Evolutionary conservation across 371 early-diverging fungal genomes (phyloP).

Genomic region (Lichtheimia hyalospora): DNA sequence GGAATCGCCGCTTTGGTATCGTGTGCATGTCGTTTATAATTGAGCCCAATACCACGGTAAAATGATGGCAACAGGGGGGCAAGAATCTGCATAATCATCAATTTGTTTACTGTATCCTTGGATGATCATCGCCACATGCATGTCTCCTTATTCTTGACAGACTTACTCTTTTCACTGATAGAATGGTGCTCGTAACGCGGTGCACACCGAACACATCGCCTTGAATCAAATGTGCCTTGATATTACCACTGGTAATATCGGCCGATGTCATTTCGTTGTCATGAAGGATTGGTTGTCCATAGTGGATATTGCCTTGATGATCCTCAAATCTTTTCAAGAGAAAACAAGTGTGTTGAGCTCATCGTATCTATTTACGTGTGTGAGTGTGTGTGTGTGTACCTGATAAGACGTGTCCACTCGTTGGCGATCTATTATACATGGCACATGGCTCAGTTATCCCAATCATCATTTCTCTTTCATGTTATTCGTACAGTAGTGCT

Average conservation of each 20-base stretch:
- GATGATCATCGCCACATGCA: constrained; percentile 2
- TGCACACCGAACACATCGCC: constrained; percentile 40
- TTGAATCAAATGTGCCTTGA: constrained; percentile 45
- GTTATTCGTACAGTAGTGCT: not conserved
- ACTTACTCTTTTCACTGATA: constrained; percentile 39
- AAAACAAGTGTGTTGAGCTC: too few relatives aligned
- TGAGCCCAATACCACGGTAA: constrained; percentile 61
- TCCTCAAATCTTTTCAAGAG: constrained; percentile 37
- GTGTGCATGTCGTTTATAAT: constrained; percentile 57
- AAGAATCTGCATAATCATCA: constrained; percentile 24
- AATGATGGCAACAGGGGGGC: constrained; percentile 40
- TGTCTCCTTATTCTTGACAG: not conserved
- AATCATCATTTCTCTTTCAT: not conserved
- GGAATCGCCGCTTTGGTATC: constrained; percentile 52
- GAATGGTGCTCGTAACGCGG: constrained; percentile 32
- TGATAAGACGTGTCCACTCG: constrained; percentile 27
- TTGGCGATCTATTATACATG: constrained; percentile 9
- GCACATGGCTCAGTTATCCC: not conserved
- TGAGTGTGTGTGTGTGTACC: too few relatives aligned
- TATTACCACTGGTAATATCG: constrained; percentile 12
- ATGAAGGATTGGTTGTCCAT: constrained; percentile 41
- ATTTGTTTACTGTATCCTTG: not conserved
- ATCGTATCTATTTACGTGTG: too few relatives aligned
- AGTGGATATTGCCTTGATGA: constrained; percentile 43
- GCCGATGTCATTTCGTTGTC: constrained; percentile 12